Evolutionary conservation across 352 stramenopile species (phyloP).

Genomic region (Saprolegnia diclina): DNA sequence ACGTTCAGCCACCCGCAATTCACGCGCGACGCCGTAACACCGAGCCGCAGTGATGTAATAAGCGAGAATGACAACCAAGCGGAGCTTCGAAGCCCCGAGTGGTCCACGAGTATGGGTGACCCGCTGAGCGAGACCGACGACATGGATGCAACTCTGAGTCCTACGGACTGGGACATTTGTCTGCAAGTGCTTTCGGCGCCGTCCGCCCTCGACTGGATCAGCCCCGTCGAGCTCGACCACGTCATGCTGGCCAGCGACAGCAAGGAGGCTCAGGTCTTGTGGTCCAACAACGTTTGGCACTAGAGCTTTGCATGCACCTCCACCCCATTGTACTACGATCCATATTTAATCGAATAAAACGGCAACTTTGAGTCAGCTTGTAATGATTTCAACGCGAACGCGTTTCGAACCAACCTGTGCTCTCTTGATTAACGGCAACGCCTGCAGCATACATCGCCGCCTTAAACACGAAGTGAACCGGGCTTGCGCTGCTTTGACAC

Average conservation of each 20-base stretch:
- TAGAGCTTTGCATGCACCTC: background rate
- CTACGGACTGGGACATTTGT: constrained; percentile 3
- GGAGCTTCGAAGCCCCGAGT: background rate
- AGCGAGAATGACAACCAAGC: background rate
- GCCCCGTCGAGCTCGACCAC: background rate
- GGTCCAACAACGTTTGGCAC: background rate
- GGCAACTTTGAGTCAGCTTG: too few species aligned
- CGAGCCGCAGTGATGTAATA: background rate
- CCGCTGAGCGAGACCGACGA: constrained; percentile 2
- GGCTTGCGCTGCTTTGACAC: too few species aligned
- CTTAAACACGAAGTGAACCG: too few species aligned
- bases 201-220: background rate
- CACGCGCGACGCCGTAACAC: constrained; percentile 1
- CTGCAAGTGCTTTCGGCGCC: background rate
- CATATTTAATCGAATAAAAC: too few species aligned
- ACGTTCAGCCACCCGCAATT: constrained; percentile 74
- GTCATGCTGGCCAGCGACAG: background rate
- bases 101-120: background rate
- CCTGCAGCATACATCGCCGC: too few species aligned
- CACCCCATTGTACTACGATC: too few species aligned
- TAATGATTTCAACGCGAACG: too few species aligned
- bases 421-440: too few species aligned
- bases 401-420: too few species aligned
- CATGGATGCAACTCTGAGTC: background rate
- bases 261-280: background rate